Conservation (phyloP, 1,284 basidiomycete species). For the Ustilago loliicola region DNA sequence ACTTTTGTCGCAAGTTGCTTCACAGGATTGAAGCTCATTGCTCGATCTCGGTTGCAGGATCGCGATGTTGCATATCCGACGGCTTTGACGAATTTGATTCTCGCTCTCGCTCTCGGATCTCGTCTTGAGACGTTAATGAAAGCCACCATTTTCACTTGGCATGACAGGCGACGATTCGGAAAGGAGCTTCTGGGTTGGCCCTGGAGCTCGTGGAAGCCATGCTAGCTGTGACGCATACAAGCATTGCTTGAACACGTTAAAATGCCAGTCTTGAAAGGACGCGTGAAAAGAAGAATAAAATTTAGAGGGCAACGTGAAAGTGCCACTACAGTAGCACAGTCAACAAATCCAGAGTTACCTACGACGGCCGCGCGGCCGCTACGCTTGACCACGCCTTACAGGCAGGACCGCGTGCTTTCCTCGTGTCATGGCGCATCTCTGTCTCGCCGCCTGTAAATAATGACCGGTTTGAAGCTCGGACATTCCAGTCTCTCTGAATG, state of each 20-base stretch:
- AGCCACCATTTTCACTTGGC: background rate
- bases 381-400: background rate
- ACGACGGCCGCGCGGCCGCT: background rate
- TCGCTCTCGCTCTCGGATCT: background rate
- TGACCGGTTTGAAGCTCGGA: too few relatives aligned
- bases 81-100: background rate
- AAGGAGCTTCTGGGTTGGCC: too few relatives aligned
- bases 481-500: background rate
- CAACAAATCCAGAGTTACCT: background rate
- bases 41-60: slow-evolving; percentile 2
- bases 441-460: background rate
- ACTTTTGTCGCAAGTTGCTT: too few relatives aligned
- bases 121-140: too few relatives aligned
- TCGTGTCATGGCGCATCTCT: background rate
- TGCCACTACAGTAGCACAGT: background rate
- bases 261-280: slow-evolving; percentile 5
- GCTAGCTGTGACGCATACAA: slow-evolving; percentile 5
- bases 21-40: too few relatives aligned
- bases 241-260: background rate
- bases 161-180: background rate
- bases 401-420: slow-evolving; percentile 3
- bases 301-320: background rate
- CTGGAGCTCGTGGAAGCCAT: slow-evolving; percentile 27
- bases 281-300: background rate
- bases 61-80: slow-evolving; percentile 4